These are phyloP conservation scores for Neobulgaria alba DNA, from an alignment of 2,329 filamentous ascomycete species.

Conservation along the genomic window DNA sequence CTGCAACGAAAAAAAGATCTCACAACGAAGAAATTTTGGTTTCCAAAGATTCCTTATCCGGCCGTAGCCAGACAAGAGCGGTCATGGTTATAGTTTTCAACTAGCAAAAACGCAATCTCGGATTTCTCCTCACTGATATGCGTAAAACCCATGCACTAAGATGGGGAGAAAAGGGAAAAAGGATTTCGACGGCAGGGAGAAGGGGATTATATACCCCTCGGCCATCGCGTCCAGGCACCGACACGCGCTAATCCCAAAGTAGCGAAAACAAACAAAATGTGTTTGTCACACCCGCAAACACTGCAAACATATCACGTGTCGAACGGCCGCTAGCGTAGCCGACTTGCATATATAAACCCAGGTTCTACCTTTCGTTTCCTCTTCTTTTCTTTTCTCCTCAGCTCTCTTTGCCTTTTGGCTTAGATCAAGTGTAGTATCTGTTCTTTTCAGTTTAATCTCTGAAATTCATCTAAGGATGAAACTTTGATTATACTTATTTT, in stretches of 20 bases:
- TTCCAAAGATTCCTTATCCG: constrained; percentile 75
- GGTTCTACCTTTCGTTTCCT: neutral
- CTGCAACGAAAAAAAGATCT: constrained; percentile 35
- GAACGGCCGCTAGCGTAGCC: neutral
- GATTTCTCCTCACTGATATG: constrained; percentile 81
- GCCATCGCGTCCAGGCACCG: too few relatives aligned
- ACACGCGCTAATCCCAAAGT: too few relatives aligned
- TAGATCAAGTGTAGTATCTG: constrained; percentile 36
- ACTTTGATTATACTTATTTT: constrained; percentile 81
- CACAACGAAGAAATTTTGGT: constrained; percentile 45
- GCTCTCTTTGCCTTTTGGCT: constrained; percentile 6
- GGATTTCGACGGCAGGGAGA: too few relatives aligned
- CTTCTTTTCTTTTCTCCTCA: too few relatives aligned
- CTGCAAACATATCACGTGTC: neutral
- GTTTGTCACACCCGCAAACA: constrained; percentile 1
- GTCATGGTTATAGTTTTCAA: constrained; percentile 49
- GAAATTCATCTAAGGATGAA: constrained; percentile 66
- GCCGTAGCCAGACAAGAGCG: constrained; percentile 60
- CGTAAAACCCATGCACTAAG: constrained; percentile 66
- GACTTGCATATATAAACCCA: neutral
- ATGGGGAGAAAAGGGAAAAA: constrained; percentile 37
- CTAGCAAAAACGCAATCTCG: constrained; percentile 76
- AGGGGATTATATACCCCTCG: too few relatives aligned
- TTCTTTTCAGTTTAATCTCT: constrained; percentile 98
- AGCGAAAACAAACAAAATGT: too few relatives aligned